Evolutionary conservation across 208 protist species (phyloP), one percentile per base, ranked within the genome.

Genomic region (Porcisia deanei): DNA sequence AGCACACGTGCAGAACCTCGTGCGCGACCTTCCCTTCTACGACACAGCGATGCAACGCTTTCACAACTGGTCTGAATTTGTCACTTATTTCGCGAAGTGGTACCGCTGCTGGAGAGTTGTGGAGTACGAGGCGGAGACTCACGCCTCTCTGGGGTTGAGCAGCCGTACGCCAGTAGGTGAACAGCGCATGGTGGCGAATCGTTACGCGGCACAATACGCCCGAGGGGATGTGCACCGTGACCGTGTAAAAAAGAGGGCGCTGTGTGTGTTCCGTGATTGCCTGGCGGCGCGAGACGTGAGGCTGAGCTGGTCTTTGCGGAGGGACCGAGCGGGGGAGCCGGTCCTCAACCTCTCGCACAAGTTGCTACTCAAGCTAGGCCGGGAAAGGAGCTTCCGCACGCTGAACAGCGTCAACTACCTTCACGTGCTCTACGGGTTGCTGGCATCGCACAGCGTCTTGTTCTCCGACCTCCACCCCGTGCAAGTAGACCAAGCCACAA

Each of bases 1-100:
- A 14, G 85, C 88, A 53, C 86, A 94, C 80, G 67, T 94, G 14
- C 89, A 94, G 63, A 96, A 96, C 75, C 74, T 88, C 39, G 90
- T 94, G 60, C 80, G 83, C 22, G 85, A 87, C 16, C 71, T 96
- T 3, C 92, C 89, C 0, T 94, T 91, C 75, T 94, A 92, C 82
- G 66, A 52, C 0, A 55, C 65, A 0, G 86, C 63, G 47, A 89
- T 91, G 83, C 76, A 43, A 43, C 86, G 88, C 1, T 92, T 92
- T 59, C 54, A 69, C 25, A 92, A 84, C 22, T 95, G 91, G 89
- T 85, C 79, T 22, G 63, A 85, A 43, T 92, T 84, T 79, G 75
- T 93, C 4, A 60, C 45, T 0, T 79, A 78, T 66, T 90, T 93
- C 71, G 53, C 71, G 16, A 54, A 58, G n/a, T 72, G 77, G 39